Conservation (phyloP, 768 basidiomycete genomes). For the Ramaria sp. region DNA sequence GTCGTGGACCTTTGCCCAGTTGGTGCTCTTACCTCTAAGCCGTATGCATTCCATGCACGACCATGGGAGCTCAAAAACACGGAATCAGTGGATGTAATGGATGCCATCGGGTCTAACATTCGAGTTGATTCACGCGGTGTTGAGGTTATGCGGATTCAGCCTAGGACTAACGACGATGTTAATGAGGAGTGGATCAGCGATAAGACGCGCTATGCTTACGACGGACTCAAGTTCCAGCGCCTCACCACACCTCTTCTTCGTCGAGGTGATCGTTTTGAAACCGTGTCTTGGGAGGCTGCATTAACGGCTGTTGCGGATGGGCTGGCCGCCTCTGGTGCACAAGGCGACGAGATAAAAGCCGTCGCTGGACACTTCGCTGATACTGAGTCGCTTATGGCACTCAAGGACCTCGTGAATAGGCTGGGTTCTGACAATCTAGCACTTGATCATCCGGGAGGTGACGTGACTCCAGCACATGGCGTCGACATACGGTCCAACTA, state of each 20-base stretch:
- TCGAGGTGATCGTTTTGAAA: conserved; percentile 84
- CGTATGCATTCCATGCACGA: conserved; percentile 93
- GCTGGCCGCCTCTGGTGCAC: conserved; percentile 66
- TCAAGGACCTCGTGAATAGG: conserved; percentile 88
- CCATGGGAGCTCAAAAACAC: conserved; percentile 99
- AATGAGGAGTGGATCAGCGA: conserved; percentile 99
- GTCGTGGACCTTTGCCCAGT: conserved; percentile 96
- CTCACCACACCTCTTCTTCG: conserved; percentile 87
- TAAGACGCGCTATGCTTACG: conserved; percentile 95
- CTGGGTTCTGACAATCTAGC: conserved; percentile 92
- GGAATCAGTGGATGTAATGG: conserved; percentile 90
- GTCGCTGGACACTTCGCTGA: conserved; percentile 90
- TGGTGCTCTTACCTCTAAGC: conserved; percentile 95
- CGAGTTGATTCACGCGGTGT: conserved; percentile 92
- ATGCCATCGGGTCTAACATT: conserved; percentile 94
- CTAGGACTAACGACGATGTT: conserved; percentile 91
- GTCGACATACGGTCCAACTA: conserved; percentile 93
- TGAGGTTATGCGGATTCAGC: conserved; percentile 95
- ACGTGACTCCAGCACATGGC: conserved; percentile 60
- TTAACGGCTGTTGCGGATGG: conserved; percentile 71
- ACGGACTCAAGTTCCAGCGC: conserved; percentile 91
- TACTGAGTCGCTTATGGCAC: conserved; percentile 83
- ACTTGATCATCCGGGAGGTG: conserved; percentile 64
- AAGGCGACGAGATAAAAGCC: conserved; percentile 88
- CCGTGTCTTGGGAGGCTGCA: conserved; percentile 88